Base-by-base conservation (phyloP, 495 filamentous ascomycete species). In the Articulospora tetracladia region DNA sequence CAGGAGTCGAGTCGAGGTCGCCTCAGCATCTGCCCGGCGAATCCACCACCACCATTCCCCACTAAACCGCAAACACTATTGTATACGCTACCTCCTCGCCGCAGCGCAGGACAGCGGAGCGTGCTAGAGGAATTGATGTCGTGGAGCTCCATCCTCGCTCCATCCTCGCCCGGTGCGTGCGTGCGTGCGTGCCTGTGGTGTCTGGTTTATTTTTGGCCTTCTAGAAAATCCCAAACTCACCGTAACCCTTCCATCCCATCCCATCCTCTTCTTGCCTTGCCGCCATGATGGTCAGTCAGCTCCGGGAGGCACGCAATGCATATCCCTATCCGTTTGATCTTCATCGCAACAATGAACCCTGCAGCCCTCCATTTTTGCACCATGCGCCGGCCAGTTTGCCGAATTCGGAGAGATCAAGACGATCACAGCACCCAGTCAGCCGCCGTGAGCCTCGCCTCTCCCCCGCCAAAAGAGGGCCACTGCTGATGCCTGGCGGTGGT, bases 291-390 rank as follows among this genome's bases (percentile, higher is more conserved):
- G n/a, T n/a, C n/a, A n/a, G 11, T 25, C 25, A n/a, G 17, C 20
- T 50, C 47, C 47, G 47, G 47, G 47, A 27, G 25, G 20, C 47
- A 50, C 47, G 47, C 47, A 50, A 50, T 50, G 47, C 47, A 50
- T 50, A 50, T 50, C 47, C 47, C 25, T 25, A 24, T 25, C 22
- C 47, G 47, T 50, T 50, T 50, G 47, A 50, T 50, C 20, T 27
- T 17, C 47, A 50, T 44, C 39, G 39, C 39, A 44, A 44, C 15
- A 44, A 44, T n/a, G 17, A 44, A 44, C 39, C 39, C 17, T 44
- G 39, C 39, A 44, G 39, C 39, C 7, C 39, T 44, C 39, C 39
- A 32, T 32, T 32, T 32, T 32, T 13, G 13, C 30, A 32, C 30
- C 30, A 44, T 44, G 39, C 39, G 39, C 17, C 39, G 7, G 39